A percentile compares a stretch with the other conserved stretches of the same genome.
Evolutionary conservation across 169 alveolate genomes (phyloP).

Genomic region (Cryptosporidium ryanae): DNA sequence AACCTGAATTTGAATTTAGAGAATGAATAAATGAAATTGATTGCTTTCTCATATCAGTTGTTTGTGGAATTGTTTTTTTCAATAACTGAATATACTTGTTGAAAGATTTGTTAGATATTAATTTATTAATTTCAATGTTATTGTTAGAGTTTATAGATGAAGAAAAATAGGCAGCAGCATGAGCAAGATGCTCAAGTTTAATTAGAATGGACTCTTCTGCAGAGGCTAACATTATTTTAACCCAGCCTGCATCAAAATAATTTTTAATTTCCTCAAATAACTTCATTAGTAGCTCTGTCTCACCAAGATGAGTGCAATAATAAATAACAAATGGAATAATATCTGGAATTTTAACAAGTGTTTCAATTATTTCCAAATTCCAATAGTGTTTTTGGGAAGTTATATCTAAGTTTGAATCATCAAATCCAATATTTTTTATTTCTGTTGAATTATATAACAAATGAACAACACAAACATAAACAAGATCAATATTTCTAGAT

Average conservation of each 20-base stretch:
- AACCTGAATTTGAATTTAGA: slow-evolving; percentile 21
- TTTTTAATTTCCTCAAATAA: slow-evolving; percentile 64
- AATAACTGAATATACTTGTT: slow-evolving; percentile 21
- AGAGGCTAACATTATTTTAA: slow-evolving; percentile 56
- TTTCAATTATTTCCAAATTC: slow-evolving; percentile 60
- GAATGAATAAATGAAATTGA: slow-evolving; percentile 68
- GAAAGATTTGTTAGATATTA: slow-evolving; percentile 30
- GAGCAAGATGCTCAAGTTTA: slow-evolving; percentile 60
- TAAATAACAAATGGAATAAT: slow-evolving; percentile 68
- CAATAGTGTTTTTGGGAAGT: slow-evolving; percentile 56
- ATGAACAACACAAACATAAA: slow-evolving; percentile 78
- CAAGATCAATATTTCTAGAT: slow-evolving; percentile 80
- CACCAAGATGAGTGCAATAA: slow-evolving; percentile 54
- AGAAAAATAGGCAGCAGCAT: slow-evolving; percentile 74
- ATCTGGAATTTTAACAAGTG: slow-evolving; percentile 48
- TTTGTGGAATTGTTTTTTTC: slow-evolving; percentile 45
- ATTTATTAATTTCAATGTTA: slow-evolving; percentile 30
- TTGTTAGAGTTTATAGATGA: slow-evolving; percentile 41
- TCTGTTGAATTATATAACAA: slow-evolving; percentile 14
- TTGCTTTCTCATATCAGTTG: slow-evolving; percentile 2
- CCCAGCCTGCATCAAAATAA: slow-evolving; percentile 72
- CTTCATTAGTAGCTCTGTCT: slow-evolving; percentile 39
- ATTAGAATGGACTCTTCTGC: slow-evolving; percentile 14
- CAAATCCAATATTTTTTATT: not conserved
- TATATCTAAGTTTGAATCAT: not conserved